phyloP scores from a whole-genome alignment of 2,329 filamentous ascomycete species.

The Colletotrichum magnum region DNA sequence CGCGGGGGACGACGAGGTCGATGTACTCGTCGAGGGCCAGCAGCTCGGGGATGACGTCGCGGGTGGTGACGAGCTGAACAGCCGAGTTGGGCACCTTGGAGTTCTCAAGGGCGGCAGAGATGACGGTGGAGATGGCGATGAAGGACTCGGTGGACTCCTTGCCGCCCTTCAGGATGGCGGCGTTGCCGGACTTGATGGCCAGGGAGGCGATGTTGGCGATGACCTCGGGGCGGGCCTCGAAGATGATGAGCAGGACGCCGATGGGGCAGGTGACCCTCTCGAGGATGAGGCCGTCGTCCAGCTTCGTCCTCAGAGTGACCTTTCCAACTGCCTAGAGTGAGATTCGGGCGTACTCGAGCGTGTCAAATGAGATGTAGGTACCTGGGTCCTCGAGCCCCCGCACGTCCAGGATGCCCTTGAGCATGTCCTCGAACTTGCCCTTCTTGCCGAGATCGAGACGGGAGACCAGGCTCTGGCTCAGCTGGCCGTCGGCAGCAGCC shows the following conservation, averaged over 20 bases:
- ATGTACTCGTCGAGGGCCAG: constrained; percentile 88
- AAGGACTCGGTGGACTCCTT: constrained; percentile 98
- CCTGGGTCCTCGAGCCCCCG: constrained; percentile 86
- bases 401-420: constrained; percentile 94
- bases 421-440: constrained; percentile 98
- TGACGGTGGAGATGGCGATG: constrained; percentile 87
- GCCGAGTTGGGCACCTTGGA: constrained; percentile 87
- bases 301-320: constrained; percentile 83
- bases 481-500: constrained; percentile 80
- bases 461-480: constrained; percentile 88
- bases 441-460: constrained; percentile 87
- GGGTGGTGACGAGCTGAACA: constrained; percentile 93
- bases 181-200: constrained; percentile 97
- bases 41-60: constrained; percentile 91
- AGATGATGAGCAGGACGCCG: constrained; percentile 97
- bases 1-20: constrained; percentile 94
- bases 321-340: constrained; percentile 75
- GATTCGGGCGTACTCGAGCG: neutral
- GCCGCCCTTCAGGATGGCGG: constrained; percentile 94
- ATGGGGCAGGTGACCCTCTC: constrained; percentile 95
- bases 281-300: constrained; percentile 88
- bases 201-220: constrained; percentile 98
- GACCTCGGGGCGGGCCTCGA: constrained; percentile 96
- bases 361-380: constrained; percentile 58
- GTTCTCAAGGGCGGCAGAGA: constrained; percentile 80